These are phyloP conservation scores for Boletellus ananiceps DNA, from an alignment of 768 basidiomycete genomes.

Conservation along the genomic window DNA sequence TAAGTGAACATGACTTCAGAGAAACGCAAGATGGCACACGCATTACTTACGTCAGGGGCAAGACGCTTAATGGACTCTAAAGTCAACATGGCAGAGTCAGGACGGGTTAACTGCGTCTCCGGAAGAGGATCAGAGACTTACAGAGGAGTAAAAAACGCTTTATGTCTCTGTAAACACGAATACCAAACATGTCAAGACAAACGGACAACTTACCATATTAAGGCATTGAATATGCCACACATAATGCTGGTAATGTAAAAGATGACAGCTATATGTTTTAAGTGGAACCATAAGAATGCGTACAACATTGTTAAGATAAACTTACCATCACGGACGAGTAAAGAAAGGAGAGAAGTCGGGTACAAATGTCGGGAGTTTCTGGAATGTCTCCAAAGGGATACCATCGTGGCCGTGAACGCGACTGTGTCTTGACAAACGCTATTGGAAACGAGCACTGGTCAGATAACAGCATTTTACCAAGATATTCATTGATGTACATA, in stretches of 20 bases:
- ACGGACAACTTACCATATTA: slow-evolving; percentile 4
- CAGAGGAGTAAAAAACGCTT: background rate
- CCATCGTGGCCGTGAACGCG: slow-evolving; percentile 3
- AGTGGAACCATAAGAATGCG: background rate
- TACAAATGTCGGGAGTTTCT: slow-evolving; percentile 1
- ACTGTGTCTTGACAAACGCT: slow-evolving; percentile 7
- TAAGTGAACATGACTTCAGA: background rate
- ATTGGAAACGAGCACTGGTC: background rate
- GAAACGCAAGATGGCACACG: too few relatives aligned
- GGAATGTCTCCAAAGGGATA: slow-evolving; percentile 5
- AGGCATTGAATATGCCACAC: background rate
- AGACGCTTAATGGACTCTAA: background rate
- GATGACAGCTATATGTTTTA: background rate
- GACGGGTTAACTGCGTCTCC: background rate
- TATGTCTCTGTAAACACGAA: background rate
- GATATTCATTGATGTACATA: background rate
- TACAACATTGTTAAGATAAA: background rate
- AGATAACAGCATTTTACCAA: background rate
- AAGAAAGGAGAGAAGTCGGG: slow-evolving; percentile 3
- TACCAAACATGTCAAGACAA: background rate
- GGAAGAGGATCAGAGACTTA: background rate
- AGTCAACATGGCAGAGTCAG: background rate
- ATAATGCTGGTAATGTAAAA: slow-evolving; percentile 6
- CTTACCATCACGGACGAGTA: slow-evolving; percentile 15
- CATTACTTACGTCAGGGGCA: background rate